A percentile compares a stretch with the other conserved stretches of the same genome.
These are phyloP conservation scores for Phialemoniopsis sp. DNA, from an alignment of 2,329 filamentous ascomycete genomes.

Conservation along the genomic window DNA sequence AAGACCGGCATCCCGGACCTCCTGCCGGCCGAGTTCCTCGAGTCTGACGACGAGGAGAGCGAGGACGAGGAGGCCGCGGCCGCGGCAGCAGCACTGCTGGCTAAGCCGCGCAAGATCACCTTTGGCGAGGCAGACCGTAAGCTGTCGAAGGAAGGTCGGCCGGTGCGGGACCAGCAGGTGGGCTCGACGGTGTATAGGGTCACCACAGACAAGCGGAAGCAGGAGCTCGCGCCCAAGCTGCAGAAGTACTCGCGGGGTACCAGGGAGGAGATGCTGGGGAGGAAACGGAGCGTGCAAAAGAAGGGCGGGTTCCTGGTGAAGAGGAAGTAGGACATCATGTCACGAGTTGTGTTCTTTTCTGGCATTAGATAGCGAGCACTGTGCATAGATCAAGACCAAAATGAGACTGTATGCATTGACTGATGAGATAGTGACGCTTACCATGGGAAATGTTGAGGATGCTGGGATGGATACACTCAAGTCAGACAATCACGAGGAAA, in stretches of 20 bases:
- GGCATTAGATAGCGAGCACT: too few relatives aligned
- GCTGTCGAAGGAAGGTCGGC: slow-evolving; percentile 29
- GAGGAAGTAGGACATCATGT: slow-evolving; percentile 8
- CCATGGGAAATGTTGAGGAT: too few relatives aligned
- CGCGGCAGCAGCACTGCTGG: slow-evolving; percentile 4
- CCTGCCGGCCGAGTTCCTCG: slow-evolving; percentile 51
- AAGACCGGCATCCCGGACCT: slow-evolving; percentile 35
- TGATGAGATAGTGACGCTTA: too few relatives aligned
- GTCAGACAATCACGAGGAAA: too few relatives aligned
- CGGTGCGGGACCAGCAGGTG: slow-evolving; percentile 41
- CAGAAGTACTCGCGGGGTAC: slow-evolving; percentile 34
- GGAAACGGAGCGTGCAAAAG: slow-evolving; percentile 30
- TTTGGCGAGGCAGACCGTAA: slow-evolving; percentile 33
- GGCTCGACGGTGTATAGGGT: slow-evolving; percentile 51
- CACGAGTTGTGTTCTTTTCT: neutral
- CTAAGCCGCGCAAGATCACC: slow-evolving; percentile 36
- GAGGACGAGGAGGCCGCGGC: slow-evolving; percentile 12
- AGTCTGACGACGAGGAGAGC: slow-evolving; percentile 41
- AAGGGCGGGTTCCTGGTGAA: slow-evolving; percentile 41
- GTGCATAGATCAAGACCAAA: too few relatives aligned
- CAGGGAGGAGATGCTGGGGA: slow-evolving; percentile 40
- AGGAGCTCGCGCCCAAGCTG: slow-evolving; percentile 42
- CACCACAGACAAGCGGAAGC: slow-evolving; percentile 36
- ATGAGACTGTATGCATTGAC: too few relatives aligned
- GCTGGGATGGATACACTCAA: too few relatives aligned